Evolutionary conservation across 768 basidiomycete genomes (phyloP), one percentile per base, ranked within the genome.

Genomic region (Pulveroboletus sp.): DNA sequence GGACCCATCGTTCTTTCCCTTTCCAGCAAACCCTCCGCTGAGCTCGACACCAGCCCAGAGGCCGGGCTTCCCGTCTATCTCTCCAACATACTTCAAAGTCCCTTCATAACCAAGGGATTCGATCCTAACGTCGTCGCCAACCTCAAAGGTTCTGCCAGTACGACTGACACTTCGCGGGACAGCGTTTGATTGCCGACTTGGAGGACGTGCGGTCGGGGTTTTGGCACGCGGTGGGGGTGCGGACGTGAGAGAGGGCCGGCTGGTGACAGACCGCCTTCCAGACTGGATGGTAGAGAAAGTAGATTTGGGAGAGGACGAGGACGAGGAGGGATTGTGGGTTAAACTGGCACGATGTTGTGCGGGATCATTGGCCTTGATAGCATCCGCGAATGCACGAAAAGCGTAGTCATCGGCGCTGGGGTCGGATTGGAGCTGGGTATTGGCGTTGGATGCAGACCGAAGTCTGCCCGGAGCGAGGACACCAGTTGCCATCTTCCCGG

Each of bases 41-140:
- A 99, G 75, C 69, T 97, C 91, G 18, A 99, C 90, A 12, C 95
- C 95, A 14, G 90, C 95, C 89, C 91, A 99, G 6, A 84, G 71
- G 4, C 94, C 95, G 3, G 80, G 76, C 67, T 97, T 97, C 44
- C 90, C 90, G 15, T 89, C 85, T 48, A 96, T 93, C 57, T 81
- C 78, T 6, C 95, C 95, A 15, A 94, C 54, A 68, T 82, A 97
- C 52, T 81, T 73, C 39, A 98, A 69, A 8, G 73, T 78, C 15
- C 95, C 95, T 64, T 96, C 93, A 65, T 86, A 87, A 0, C 93
- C 93, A 39, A 92, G 76, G 9, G 86, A 89, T 60, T 93, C 91
- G 39, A 96, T 86, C 56, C 88, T 74, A 33, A 97, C 93, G 57
- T 76, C 80, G 60, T 93, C 90, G 3, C 90, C 93, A 5, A 87